A percentile compares a stretch with the other conserved stretches of the same genome.
Conservation (phyloP, 352 stramenopile genomes). For the Halophytophthora polymorphica region DNA sequence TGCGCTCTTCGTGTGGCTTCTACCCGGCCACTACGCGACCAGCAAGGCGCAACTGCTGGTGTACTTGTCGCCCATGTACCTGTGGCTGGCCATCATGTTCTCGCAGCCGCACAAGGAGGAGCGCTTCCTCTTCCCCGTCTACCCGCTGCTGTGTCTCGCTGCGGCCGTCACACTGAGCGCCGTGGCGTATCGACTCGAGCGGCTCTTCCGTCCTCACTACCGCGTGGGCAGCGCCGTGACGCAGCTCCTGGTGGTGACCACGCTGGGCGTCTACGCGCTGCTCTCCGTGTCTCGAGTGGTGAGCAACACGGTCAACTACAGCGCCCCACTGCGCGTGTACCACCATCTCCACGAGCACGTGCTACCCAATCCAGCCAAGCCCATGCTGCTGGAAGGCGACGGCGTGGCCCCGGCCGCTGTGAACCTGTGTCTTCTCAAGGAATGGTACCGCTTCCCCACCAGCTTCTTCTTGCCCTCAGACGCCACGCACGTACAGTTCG, state of each 20-base stretch:
- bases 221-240: constrained; percentile 21
- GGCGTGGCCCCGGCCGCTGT: constrained; percentile 11
- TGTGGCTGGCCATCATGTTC: constrained; percentile 93
- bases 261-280: constrained; percentile 45
- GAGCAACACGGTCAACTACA: constrained; percentile 74
- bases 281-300: constrained; percentile 56
- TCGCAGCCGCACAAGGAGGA: constrained; percentile 98
- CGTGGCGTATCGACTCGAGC: constrained; percentile 31
- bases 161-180: constrained; percentile 74
- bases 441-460: constrained; percentile 97
- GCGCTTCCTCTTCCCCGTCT: constrained; percentile 96
- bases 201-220: constrained; percentile 23
- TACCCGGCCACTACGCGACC: constrained; percentile 36
- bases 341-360: constrained; percentile 59
- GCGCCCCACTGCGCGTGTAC: constrained; percentile 67
- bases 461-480: constrained; percentile 95
- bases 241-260: constrained; percentile 35
- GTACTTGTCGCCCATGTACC: constrained; percentile 69
- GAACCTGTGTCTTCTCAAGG: constrained; percentile 93
- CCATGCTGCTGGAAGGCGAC: constrained; percentile 14
- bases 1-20: constrained; percentile 25
- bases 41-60: constrained; percentile 27
- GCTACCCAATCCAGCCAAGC: constrained; percentile 36
- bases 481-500: constrained; percentile 80
- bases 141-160: constrained; percentile 87